phyloP scores from a whole-genome alignment of 2,329 filamentous ascomycete species.

The Xylaria digitata region DNA sequence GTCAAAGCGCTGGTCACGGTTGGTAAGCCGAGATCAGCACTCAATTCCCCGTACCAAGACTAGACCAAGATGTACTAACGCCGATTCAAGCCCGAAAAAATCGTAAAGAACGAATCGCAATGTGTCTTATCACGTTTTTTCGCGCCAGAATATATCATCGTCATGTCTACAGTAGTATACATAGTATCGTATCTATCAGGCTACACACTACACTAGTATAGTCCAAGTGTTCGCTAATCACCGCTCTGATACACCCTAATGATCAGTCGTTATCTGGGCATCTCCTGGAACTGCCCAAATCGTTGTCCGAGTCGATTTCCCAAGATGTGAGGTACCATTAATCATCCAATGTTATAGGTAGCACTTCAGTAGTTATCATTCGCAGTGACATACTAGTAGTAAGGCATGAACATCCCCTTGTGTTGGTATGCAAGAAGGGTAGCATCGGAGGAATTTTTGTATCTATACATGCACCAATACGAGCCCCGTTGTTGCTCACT shows the following conservation, averaged over 20 bases:
- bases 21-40: conserved; percentile 19
- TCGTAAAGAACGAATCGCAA: conserved; percentile 10
- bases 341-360: not conserved
- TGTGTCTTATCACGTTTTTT: conserved; percentile 11
- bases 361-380: not conserved
- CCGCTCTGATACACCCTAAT: not conserved
- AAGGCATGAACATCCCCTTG: not conserved
- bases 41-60: conserved; percentile 1
- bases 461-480: conserved; percentile 28
- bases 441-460: conserved; percentile 22
- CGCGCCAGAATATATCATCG: conserved; percentile 3
- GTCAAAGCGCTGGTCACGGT: conserved; percentile 6
- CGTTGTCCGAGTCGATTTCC: not conserved
- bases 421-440: conserved; percentile 20
- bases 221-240: no score
- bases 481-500: conserved; percentile 28
- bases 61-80: not conserved
- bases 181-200: no score
- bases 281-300: not conserved
- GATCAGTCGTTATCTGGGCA: no score
- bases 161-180: not conserved
- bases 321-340: not conserved
- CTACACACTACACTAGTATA: no score
- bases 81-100: conserved; percentile 16
- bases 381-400: not conserved